Conservation (phyloP, 2,329 filamentous ascomycete genomes). For the Didymella segeticola region DNA sequence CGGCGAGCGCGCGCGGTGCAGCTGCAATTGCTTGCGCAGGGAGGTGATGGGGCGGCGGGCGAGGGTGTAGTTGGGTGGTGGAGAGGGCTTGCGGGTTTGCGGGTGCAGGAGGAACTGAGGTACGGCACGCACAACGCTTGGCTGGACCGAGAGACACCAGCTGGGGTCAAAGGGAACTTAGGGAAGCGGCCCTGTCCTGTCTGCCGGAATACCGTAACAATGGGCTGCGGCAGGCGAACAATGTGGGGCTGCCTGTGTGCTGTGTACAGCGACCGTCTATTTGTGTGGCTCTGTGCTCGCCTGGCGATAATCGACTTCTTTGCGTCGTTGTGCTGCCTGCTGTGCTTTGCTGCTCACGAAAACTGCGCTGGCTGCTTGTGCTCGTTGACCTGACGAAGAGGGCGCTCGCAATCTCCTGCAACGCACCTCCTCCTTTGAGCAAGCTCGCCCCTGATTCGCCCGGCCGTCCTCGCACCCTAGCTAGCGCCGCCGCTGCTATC, state of each 20-base stretch:
- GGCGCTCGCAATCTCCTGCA: constrained; percentile 40
- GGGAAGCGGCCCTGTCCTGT: no score
- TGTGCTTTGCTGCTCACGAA: constrained; percentile 4
- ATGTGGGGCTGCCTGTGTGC: constrained; percentile 11
- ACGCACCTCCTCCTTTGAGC: constrained; percentile 30
- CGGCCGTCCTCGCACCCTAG: constrained; percentile 11
- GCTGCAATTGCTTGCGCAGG: constrained; percentile 30
- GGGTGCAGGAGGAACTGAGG: constrained; percentile 38
- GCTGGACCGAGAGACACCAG: constrained; percentile 41
- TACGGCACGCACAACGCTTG: constrained; percentile 44
- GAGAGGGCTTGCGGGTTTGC: constrained; percentile 17
- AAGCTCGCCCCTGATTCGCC: constrained; percentile 22
- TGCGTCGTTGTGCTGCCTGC: not conserved
- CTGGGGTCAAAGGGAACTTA: constrained; percentile 30
- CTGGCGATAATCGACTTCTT: constrained; percentile 10
- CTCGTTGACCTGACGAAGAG: constrained; percentile 30
- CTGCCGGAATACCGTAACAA: constrained; percentile 16
- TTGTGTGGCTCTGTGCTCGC: not conserved
- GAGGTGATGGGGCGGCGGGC: constrained; percentile 14
- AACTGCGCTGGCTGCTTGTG: constrained; percentile 3
- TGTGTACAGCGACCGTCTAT: not conserved
- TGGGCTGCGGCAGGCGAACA: constrained; percentile 11
- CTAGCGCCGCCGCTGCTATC: constrained; percentile 23
- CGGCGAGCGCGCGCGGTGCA: constrained; percentile 20
- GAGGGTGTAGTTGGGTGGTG: constrained; percentile 17